These are phyloP conservation scores for Cnidoscolus chayamansa DNA, from an alignment of 441 rosid species.

Conservation along the genomic window DNA sequence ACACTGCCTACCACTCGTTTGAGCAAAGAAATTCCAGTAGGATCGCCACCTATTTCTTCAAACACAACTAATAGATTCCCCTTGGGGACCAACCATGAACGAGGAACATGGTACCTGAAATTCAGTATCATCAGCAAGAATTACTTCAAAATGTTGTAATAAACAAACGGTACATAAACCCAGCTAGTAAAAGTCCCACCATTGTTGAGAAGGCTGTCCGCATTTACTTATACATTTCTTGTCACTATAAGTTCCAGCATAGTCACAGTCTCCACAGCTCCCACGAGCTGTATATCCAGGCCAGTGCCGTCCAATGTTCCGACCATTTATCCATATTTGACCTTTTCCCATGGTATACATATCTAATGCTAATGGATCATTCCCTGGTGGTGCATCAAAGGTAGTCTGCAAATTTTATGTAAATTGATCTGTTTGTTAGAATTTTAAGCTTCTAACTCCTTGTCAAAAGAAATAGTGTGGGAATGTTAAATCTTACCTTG, in stretches of 20 bases:
- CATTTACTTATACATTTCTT: slow-evolving; percentile 70
- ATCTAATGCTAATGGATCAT: slow-evolving; percentile 76
- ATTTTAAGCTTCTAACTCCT: neutral
- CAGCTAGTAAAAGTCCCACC: slow-evolving; percentile 35
- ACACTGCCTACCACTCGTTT: slow-evolving; percentile 63
- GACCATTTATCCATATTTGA: slow-evolving; percentile 87
- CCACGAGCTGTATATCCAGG: slow-evolving; percentile 80
- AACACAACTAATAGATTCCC: slow-evolving; percentile 83
- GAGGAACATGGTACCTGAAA: slow-evolving; percentile 86
- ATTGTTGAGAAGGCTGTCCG: slow-evolving; percentile 84
- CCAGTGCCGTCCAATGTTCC: slow-evolving; percentile 88
- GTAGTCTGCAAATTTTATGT: slow-evolving; percentile 42
- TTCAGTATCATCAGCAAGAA: slow-evolving; percentile 7
- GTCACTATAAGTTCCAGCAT: slow-evolving; percentile 60
- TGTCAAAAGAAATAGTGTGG: neutral
- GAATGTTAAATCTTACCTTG: slow-evolving; percentile 42
- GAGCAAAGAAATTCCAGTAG: slow-evolving; percentile 63
- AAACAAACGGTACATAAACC: neutral
- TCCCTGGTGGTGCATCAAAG: slow-evolving; percentile 75
- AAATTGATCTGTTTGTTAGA: no score
- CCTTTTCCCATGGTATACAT: slow-evolving; percentile 96
- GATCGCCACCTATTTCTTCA: slow-evolving; percentile 96
- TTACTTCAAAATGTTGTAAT: neutral
- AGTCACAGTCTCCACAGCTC: slow-evolving; percentile 59
- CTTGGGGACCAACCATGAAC: slow-evolving; percentile 76